Percentiles rank a stretch among this genome's conserved stretches.
Conservation (phyloP, 2,329 filamentous ascomycete genomes). For the Hypomyces rosellus region DNA sequence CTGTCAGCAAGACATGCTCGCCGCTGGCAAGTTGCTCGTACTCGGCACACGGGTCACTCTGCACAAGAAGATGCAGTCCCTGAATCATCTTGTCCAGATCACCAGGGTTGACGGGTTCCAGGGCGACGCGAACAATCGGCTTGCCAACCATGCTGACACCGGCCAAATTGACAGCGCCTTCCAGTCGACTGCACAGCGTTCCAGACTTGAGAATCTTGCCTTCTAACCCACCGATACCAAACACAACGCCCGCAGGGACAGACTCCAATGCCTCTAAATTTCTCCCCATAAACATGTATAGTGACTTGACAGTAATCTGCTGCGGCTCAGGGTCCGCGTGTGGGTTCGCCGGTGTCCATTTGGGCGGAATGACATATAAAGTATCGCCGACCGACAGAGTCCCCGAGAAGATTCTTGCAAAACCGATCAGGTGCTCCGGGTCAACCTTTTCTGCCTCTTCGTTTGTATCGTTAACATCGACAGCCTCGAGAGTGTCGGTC, state of each 20-base stretch:
- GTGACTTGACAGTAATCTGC: slow-evolving; percentile 75
- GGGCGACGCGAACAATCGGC: slow-evolving; percentile 88
- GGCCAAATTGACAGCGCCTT: slow-evolving; percentile 84
- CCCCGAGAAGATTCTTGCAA: slow-evolving; percentile 89
- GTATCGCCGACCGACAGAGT: slow-evolving; percentile 83
- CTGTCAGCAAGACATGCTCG: slow-evolving; percentile 90
- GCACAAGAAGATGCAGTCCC: slow-evolving; percentile 78
- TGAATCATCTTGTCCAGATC: slow-evolving; percentile 94
- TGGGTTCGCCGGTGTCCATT: slow-evolving; percentile 78
- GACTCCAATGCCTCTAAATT: slow-evolving; percentile 74
- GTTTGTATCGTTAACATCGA: slow-evolving; percentile 50
- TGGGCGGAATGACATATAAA: slow-evolving; percentile 85
- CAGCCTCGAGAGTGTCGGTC: slow-evolving; percentile 53
- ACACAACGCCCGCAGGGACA: slow-evolving; percentile 89
- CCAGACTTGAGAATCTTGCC: slow-evolving; percentile 94
- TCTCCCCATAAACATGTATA: slow-evolving; percentile 95
- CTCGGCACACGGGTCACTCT: slow-evolving; percentile 91
- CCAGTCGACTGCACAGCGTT: slow-evolving; percentile 80
- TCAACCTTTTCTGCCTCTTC: slow-evolving; percentile 54
- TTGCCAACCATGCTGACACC: slow-evolving; percentile 74
- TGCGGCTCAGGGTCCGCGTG: slow-evolving; percentile 66
- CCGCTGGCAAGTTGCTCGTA: slow-evolving; percentile 91
- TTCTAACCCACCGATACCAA: slow-evolving; percentile 88
- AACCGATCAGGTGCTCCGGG: slow-evolving; percentile 85
- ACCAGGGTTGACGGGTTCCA: slow-evolving; percentile 87